These are phyloP conservation scores for Mycena kentingensis DNA, from an alignment of 768 basidiomycete species.

Conservation along the genomic window DNA sequence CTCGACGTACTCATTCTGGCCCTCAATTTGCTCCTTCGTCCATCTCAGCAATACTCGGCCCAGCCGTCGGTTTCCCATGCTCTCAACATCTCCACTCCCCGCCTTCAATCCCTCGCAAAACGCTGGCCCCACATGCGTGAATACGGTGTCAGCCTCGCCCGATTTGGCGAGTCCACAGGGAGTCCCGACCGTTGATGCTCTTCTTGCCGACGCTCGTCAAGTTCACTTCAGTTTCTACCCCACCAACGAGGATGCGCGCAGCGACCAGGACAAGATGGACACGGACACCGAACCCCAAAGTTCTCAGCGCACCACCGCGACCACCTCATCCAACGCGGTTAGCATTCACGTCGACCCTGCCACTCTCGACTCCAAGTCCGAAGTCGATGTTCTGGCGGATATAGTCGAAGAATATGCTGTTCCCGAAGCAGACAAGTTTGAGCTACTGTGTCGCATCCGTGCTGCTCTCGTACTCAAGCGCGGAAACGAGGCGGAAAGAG, in stretches of 20 bases:
- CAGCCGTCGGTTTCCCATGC: constrained; percentile 83
- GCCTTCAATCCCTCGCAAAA: constrained; percentile 80
- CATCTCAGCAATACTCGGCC: constrained; percentile 92
- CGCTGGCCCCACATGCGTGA: constrained; percentile 85
- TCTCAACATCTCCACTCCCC: constrained; percentile 78
- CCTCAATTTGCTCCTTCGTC: constrained; percentile 84
- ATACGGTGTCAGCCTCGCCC: constrained; percentile 71
- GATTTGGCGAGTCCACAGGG: constrained; percentile 67
- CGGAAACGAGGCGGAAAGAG: constrained; percentile 61
- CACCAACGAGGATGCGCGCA: constrained; percentile 44
- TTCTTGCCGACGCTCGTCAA: constrained; percentile 75
- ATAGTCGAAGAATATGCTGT: constrained; percentile 65
- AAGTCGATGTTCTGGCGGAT: constrained; percentile 80
- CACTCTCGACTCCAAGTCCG: constrained; percentile 57
- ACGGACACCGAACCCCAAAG: constrained; percentile 44
- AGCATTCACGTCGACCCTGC: constrained; percentile 64
- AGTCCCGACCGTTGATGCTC: constrained; percentile 53
- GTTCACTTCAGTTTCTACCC: constrained; percentile 83
- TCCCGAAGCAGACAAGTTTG: constrained; percentile 83
- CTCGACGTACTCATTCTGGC: constrained; percentile 84
- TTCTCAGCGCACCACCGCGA: constrained; percentile 48
- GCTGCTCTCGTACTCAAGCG: constrained; percentile 68
- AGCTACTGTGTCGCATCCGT: constrained; percentile 84
- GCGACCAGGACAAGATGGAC: constrained; percentile 52
- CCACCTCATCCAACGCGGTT: constrained; percentile 51